A percentile compares a stretch with the other conserved stretches of the same genome.
Conservation (phyloP, 768 basidiomycete species). For the Suillus cothurnatus region DNA sequence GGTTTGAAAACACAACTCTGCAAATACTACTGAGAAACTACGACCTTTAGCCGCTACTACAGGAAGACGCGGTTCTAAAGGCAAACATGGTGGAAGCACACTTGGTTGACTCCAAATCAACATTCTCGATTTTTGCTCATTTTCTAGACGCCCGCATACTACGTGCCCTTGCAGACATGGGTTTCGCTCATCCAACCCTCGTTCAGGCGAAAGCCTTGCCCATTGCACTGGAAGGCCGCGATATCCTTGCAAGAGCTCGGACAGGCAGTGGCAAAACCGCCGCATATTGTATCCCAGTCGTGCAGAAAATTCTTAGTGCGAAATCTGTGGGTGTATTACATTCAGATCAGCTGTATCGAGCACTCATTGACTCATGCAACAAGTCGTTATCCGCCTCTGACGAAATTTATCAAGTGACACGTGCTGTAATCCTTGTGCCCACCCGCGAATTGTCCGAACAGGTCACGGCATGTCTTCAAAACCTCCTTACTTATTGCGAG, state of each 20-base stretch:
- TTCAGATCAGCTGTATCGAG: not conserved
- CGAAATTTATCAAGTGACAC: slow-evolving; percentile 55
- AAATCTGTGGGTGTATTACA: slow-evolving; percentile 64
- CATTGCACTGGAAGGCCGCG: slow-evolving; percentile 82
- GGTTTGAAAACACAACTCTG: not conserved
- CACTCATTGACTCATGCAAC: slow-evolving; percentile 1
- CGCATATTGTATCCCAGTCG: slow-evolving; percentile 89
- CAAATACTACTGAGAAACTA: not conserved
- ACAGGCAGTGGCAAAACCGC: slow-evolving; percentile 98
- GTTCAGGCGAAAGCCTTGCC: slow-evolving; percentile 94
- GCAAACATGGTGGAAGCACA: slow-evolving; percentile 45
- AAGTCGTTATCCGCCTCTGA: slow-evolving; percentile 45
- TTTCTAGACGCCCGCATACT: slow-evolving; percentile 85
- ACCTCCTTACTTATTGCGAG: slow-evolving; percentile 77
- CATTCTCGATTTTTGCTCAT: slow-evolving; percentile 68
- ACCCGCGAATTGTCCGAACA: slow-evolving; percentile 94
- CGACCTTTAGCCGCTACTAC: not conserved
- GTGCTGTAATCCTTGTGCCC: slow-evolving; percentile 82
- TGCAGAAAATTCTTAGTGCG: slow-evolving; percentile 82
- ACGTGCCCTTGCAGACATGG: slow-evolving; percentile 85
- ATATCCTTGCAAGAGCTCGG: slow-evolving; percentile 91
- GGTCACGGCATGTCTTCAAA: slow-evolving; percentile 68
- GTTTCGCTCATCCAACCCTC: slow-evolving; percentile 88
- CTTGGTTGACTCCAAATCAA: slow-evolving; percentile 48
- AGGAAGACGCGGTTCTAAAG: not conserved